Base-by-base conservation (phyloP, 2,329 filamentous ascomycete genomes). In the Dactylellina parvicollis region DNA sequence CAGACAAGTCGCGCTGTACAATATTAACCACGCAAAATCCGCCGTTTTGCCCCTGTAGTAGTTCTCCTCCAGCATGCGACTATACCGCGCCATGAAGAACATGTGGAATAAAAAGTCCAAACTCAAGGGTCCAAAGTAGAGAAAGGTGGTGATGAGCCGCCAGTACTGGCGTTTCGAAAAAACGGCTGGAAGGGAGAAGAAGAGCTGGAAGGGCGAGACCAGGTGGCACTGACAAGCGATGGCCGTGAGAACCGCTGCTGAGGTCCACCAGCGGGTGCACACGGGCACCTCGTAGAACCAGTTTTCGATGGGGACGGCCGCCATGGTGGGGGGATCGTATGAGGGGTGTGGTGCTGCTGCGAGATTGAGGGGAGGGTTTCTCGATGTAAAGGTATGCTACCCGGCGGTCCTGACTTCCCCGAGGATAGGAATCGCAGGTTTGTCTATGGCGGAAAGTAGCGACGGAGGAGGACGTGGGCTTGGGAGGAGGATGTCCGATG, bases 281-380 rank as follows among this genome's bases (percentile, higher is more conserved):
- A 95, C 88, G 2, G 95, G 95, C 90, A 97, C 97, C 81, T 99
- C 95, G 86, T 92, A 97, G 82, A 97, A 98, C 95, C 95, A 99
- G 77, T 94, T 90, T 82, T 98, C 95, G 5, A 99, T 86, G 42
- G 94, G 95, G 79, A 72, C 67, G 34, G 67, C 67, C 18, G 67
- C 67, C 67, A 72, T 72, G 42, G 26, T 59, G 42, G 42, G 10
- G 34, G 34, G 96, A n/a, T 56, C 7, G 36, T 16, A 24, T 4
- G 16, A 28, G 18, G 8, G 36, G n/a, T 16, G 8, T 28, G 3
- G 34, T 5, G 36, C n/a, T 44, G 20, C 3, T 44, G 54, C 4
- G 54, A 56, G 16, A 40, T 22, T 30, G n/a, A 24, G 5, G 24
- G 34, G 34, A 42, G 8, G 5, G 42, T 16, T 18, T 3, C 8